Percentiles rank a stretch among this genome's conserved stretches.
phyloP scores from a whole-genome alignment of 2,329 filamentous ascomycete genomes.

The Phaeomoniella chlamydospora region DNA sequence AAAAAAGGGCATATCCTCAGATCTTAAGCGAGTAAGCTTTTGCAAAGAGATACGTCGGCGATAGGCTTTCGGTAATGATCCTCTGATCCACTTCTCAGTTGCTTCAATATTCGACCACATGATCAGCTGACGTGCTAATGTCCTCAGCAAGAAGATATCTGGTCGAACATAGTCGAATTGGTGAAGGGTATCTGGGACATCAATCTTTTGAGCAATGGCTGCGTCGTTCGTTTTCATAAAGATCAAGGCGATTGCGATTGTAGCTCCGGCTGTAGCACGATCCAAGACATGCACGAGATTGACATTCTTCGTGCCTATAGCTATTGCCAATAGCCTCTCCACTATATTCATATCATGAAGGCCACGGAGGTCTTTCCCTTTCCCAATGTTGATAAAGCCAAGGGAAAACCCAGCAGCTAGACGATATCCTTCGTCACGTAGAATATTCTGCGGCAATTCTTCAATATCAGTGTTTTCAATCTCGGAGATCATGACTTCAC shows the following conservation, averaged over 20 bases:
- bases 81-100: constrained; percentile 58
- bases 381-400: constrained; percentile 87
- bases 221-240: constrained; percentile 95
- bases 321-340: constrained; percentile 72
- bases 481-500: constrained; percentile 95
- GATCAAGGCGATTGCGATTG: constrained; percentile 77
- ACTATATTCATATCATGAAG: constrained; percentile 88
- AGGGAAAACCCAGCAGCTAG: constrained; percentile 86
- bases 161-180: constrained; percentile 95
- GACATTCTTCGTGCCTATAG: constrained; percentile 79
- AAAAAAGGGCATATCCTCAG: constrained; percentile 79
- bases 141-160: constrained; percentile 80
- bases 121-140: constrained; percentile 78
- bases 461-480: constrained; percentile 79
- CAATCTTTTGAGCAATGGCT: constrained; percentile 76
- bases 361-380: constrained; percentile 74
- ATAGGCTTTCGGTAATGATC: constrained; percentile 59
- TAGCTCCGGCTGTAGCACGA: constrained; percentile 82
- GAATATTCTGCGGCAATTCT: constrained; percentile 47
- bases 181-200: constrained; percentile 75
- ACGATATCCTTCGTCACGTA: constrained; percentile 91
- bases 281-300: constrained; percentile 87
- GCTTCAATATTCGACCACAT: constrained; percentile 78
- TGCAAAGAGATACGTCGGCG: constrained; percentile 46
- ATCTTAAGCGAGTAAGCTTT: constrained; percentile 49